Evolutionary conservation across 2,329 filamentous ascomycete species (phyloP).

Genomic region (Fusarium kyushuense): DNA sequence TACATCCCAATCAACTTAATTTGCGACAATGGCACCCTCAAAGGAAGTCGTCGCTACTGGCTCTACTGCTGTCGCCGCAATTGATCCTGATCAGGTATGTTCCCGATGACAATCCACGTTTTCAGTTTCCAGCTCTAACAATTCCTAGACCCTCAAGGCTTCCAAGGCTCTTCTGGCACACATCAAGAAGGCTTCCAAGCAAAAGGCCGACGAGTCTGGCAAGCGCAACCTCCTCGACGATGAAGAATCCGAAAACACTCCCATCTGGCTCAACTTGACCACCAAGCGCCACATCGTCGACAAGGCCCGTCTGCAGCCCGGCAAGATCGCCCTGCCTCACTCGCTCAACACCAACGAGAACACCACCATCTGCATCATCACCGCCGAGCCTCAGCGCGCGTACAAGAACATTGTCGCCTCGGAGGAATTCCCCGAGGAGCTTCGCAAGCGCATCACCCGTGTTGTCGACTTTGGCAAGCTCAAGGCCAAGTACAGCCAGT

Average conservation of each 20-base stretch:
- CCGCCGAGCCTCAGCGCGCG: constrained; percentile 80
- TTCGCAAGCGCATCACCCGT: constrained; percentile 76
- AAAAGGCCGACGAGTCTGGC: constrained; percentile 58
- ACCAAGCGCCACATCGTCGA: constrained; percentile 77
- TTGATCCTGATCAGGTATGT: constrained; percentile 59
- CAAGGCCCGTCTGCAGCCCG: constrained; percentile 83
- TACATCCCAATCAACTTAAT: constrained; percentile 36
- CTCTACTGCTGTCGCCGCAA: constrained; percentile 50
- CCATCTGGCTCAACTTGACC: constrained; percentile 72
- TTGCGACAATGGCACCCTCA: constrained; percentile 56
- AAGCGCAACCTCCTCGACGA: constrained; percentile 70
- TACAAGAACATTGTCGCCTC: constrained; percentile 91
- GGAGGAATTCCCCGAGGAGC: constrained; percentile 74
- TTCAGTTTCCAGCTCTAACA: constrained; percentile 26
- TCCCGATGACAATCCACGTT: neutral
- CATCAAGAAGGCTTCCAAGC: constrained; percentile 68
- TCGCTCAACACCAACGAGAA: constrained; percentile 72
- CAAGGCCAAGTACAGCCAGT: constrained; percentile 84
- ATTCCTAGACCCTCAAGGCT: constrained; percentile 67
- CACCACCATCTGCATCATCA: constrained; percentile 86
- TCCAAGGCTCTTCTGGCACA: constrained; percentile 72
- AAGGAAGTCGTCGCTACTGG: constrained; percentile 54
- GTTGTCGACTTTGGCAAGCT: constrained; percentile 88
- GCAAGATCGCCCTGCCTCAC: constrained; percentile 83
- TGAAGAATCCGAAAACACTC: constrained; percentile 59